Conservation (phyloP, 257 asterid species). For the Solanum habrochaites region DNA sequence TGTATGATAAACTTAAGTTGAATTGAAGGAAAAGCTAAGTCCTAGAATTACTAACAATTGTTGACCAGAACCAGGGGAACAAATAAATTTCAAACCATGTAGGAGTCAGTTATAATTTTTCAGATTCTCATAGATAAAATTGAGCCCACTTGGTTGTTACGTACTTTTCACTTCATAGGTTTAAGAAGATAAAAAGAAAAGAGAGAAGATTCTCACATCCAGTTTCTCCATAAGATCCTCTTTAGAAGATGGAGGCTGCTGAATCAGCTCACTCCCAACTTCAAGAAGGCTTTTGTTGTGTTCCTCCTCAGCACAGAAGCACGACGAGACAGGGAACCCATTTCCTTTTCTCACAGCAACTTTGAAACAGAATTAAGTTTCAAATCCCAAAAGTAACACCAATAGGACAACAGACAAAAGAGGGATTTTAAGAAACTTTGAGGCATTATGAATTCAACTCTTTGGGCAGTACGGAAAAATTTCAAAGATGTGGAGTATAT, state of each 20-base stretch:
- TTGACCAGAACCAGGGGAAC: neutral
- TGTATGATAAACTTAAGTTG: too few relatives aligned
- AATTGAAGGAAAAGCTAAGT: too few relatives aligned
- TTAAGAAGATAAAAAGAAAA: neutral
- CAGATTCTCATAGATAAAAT: neutral
- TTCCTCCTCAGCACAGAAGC: neutral
- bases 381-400: neutral
- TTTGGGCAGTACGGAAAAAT: neutral
- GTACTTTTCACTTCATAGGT: neutral
- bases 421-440: neutral
- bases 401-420: neutral
- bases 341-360: neutral
- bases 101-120: neutral
- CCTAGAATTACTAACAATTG: neutral
- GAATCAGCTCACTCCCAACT: constrained; percentile 2
- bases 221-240: constrained; percentile 6
- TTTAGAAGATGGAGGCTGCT: neutral
- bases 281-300: neutral
- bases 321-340: neutral
- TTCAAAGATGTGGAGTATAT: neutral
- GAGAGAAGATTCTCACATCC: neutral
- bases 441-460: neutral
- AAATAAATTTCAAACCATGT: neutral
- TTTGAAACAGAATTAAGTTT: neutral
- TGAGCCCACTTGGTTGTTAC: neutral